Evolutionary conservation across 257 asterid species (phyloP), one percentile per base, ranked within the genome.

Genomic region (Solanum neorickii): DNA sequence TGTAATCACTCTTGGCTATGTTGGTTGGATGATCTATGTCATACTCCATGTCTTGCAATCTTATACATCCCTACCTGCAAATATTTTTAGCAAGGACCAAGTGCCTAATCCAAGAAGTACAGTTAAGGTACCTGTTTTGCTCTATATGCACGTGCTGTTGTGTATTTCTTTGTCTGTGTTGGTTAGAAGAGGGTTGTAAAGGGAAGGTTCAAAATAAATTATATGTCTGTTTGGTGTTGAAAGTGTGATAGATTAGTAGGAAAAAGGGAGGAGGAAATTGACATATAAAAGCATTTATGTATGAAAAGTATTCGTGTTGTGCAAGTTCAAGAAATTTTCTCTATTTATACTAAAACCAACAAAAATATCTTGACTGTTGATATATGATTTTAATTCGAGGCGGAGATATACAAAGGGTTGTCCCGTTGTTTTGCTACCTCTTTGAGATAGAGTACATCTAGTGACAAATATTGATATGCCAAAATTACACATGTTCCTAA

Each of bases 1-100:
- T 85, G 93, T 97, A 62, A 93, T 97, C 89, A 93, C 98, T 72
- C 94, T 96, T 76, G 99, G 99, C 88, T 97, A 97, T 89, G 90
- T 96, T 84, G 99, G 99, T 74, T 97, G 99, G 99, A 97, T 97
- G 98, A 88, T 93, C 86, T 97, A 95, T 88, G 93, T 97, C 87
- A 88, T 92, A 68, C 90, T 96, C 89, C 99, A 97, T 86, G 93
- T 96, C 82, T 90, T 96, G 96, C 97, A 96, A 87, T 92, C 94
- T 89, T 97, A 95, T 89, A 93, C 99, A 86, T 87, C 93, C 75
- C 89, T 96, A 84, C 93, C 96, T 44, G 94, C 86, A 91, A 92
- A 87, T 33, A 4, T 90, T 49, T 90, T 87, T 70, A 60, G 86
- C 90, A 92, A 87, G 87, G 93, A 92, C 77, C 97, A 91, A 91